phyloP scores from a whole-genome alignment of 2,329 filamentous ascomycete genomes.

The Paraphoma chrysanthemicola region DNA sequence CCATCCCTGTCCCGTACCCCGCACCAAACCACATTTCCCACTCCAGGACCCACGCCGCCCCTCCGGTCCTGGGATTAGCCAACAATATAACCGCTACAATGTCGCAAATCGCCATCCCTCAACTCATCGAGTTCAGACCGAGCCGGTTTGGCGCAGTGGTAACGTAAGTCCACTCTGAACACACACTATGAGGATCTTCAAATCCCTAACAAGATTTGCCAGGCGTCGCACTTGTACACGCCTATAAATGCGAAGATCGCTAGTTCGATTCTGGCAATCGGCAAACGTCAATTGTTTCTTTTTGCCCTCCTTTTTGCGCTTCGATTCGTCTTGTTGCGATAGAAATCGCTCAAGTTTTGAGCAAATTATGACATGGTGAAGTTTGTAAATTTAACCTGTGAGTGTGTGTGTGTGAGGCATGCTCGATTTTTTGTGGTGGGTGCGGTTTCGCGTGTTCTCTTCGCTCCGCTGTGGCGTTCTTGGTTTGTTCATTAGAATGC shows the following conservation, averaged over 20 bases:
- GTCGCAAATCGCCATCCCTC: not conserved
- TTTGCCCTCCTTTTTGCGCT: not conserved
- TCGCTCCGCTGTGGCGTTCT: no score
- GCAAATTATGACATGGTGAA: not conserved
- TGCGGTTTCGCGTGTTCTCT: not conserved
- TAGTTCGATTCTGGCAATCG: constrained; percentile 7
- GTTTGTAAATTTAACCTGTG: not conserved
- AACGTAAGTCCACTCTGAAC: constrained; percentile 1
- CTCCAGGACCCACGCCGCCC: no score
- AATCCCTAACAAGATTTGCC: not conserved
- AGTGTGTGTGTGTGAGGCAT: not conserved
- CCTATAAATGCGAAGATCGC: constrained; percentile 6
- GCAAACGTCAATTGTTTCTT: constrained; percentile 1
- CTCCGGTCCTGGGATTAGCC: no score
- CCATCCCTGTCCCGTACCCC: no score
- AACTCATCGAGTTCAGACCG: constrained; percentile 1
- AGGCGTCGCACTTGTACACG: constrained; percentile 7
- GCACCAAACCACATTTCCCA: no score
- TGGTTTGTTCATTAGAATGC: no score
- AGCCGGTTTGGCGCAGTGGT: constrained; percentile 8
- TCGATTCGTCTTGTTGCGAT: not conserved
- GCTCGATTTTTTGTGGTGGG: not conserved
- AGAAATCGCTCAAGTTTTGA: not conserved
- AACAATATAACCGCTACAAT: not conserved
- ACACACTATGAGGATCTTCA: not conserved